Conservation (phyloP, 306 rosid genomes). For the Vigna trinervia region DNA sequence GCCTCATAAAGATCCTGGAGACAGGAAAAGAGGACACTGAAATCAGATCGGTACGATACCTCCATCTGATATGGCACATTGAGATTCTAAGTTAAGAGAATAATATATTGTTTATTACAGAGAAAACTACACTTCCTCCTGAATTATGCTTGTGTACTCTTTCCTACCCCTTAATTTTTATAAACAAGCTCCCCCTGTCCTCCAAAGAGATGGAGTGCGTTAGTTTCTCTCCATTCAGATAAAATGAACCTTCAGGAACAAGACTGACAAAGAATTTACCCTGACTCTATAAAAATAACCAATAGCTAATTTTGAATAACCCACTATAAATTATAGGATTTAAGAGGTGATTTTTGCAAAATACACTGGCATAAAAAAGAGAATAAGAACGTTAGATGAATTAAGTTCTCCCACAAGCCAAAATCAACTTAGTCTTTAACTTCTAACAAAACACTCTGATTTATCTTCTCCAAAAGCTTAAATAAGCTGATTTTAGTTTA, state of each 20-base stretch:
- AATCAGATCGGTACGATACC: conserved; percentile 24
- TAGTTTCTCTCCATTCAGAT: neutral
- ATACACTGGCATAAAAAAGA: neutral
- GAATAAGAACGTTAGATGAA: too few species aligned
- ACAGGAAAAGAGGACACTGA: conserved; percentile 25
- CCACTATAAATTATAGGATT: neutral
- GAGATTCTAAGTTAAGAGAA: conserved; percentile 20
- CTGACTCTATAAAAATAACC: neutral
- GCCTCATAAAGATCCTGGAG: conserved; percentile 85
- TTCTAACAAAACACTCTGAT: neutral
- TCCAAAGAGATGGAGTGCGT: neutral
- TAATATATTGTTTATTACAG: neutral
- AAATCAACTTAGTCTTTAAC: neutral
- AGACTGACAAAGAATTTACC: neutral
- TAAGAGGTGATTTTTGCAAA: neutral
- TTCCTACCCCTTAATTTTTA: neutral
- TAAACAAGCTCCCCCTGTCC: neutral
- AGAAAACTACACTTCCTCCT: neutral
- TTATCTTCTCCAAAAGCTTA: neutral
- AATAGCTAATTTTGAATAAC: neutral
- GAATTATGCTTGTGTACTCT: neutral
- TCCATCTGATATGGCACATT: conserved; percentile 5
- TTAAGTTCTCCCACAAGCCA: neutral
- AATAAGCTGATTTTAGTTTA: neutral
- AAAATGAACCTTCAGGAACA: neutral